Conservation (phyloP, 495 filamentous ascomycete genomes). For the Trichoderma parareesei region DNA sequence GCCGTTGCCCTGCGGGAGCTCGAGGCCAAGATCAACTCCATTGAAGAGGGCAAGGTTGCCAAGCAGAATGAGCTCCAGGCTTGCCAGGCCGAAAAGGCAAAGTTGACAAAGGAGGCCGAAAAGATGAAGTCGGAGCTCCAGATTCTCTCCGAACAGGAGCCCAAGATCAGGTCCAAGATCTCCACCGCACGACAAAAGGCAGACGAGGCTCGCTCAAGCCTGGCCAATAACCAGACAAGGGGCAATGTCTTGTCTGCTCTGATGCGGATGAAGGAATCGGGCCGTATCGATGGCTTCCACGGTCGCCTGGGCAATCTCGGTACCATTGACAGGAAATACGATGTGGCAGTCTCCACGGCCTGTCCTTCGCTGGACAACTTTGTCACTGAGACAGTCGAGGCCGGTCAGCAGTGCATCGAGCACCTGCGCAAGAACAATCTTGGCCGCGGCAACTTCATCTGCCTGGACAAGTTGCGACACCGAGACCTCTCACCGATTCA, state of each 20-base stretch:
- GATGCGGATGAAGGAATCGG: constrained; percentile 92
- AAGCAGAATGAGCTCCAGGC: constrained; percentile 72
- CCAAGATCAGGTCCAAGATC: constrained; percentile 68
- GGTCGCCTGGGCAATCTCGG: constrained; percentile 91
- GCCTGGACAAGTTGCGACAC: constrained; percentile 73
- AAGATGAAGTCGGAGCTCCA: constrained; percentile 63
- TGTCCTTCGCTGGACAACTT: constrained; percentile 88
- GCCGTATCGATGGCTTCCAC: constrained; percentile 93
- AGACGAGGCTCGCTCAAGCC: constrained; percentile 83
- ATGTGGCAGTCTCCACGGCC: constrained; percentile 93
- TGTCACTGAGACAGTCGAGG: constrained; percentile 90
- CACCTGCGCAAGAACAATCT: constrained; percentile 96
- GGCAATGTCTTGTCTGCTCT: constrained; percentile 86
- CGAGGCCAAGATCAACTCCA: constrained; percentile 64
- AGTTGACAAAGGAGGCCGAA: constrained; percentile 64
- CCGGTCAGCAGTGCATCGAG: constrained; percentile 94
- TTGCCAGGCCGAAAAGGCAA: constrained; percentile 60
- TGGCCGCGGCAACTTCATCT: constrained; percentile 94
- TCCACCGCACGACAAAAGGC: constrained; percentile 87
- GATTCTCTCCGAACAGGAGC: constrained; percentile 65
- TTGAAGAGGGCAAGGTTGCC: constrained; percentile 56
- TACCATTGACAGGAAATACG: constrained; percentile 89
- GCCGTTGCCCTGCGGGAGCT: constrained; percentile 75
- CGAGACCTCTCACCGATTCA: constrained; percentile 69
- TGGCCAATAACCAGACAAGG: constrained; percentile 82